These are phyloP conservation scores for Mortierella claussenii DNA, from an alignment of 192 early-diverging fungal species.

Conservation along the genomic window DNA sequence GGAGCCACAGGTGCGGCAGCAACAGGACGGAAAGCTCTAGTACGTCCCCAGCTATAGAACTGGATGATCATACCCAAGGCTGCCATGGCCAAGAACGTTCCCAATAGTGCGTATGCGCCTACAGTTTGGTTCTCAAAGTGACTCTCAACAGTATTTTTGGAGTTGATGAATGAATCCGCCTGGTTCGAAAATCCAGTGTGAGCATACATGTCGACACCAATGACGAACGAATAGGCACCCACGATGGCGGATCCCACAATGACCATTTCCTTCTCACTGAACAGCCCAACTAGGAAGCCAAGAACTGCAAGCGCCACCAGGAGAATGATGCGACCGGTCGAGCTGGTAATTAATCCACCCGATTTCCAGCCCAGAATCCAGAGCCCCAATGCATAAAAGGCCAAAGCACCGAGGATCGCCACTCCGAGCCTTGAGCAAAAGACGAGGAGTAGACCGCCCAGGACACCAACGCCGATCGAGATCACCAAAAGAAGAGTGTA, in stretches of 20 bases:
- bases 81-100: slow-evolving; percentile 8
- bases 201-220: slow-evolving; percentile 65
- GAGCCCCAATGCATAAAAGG: slow-evolving; percentile 52
- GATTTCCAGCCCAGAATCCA: slow-evolving; percentile 58
- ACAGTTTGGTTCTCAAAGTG: slow-evolving; percentile 15
- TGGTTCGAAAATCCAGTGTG: slow-evolving; percentile 60
- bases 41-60: slow-evolving; percentile 9
- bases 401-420: slow-evolving; percentile 50
- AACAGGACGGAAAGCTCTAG: background rate
- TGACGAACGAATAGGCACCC: slow-evolving; percentile 62
- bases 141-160: slow-evolving; percentile 10
- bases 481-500: slow-evolving; percentile 50
- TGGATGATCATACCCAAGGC: slow-evolving; percentile 14
- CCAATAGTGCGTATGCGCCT: slow-evolving; percentile 11
- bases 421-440: slow-evolving; percentile 51
- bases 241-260: slow-evolving; percentile 61
- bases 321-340: slow-evolving; percentile 47
- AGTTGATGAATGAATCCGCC: slow-evolving; percentile 44
- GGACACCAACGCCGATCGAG: slow-evolving; percentile 42
- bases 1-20: slow-evolving; percentile 2
- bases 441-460: slow-evolving; percentile 44
- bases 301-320: slow-evolving; percentile 41
- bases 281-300: slow-evolving; percentile 55
- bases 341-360: slow-evolving; percentile 37
- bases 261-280: slow-evolving; percentile 63